Conservation (phyloP, 176 grass and related monocot genomes). For the Carex pumila region DNA sequence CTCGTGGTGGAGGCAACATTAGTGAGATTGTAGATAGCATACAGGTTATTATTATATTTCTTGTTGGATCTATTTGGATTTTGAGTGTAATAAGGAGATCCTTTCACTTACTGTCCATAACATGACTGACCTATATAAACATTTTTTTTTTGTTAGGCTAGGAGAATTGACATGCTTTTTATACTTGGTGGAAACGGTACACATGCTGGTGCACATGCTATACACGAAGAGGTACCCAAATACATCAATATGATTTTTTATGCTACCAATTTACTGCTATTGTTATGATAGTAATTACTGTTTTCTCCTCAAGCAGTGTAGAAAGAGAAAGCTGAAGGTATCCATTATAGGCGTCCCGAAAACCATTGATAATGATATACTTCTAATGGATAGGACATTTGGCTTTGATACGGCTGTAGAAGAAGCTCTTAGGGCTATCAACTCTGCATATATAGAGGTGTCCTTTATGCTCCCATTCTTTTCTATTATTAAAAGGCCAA, state of each 20-base stretch:
- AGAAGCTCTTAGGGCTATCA: constrained; percentile 90
- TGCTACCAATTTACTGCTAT: background rate
- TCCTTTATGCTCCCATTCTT: background rate
- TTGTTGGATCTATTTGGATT: background rate
- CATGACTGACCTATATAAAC: background rate
- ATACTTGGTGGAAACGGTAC: constrained; percentile 96
- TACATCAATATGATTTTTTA: constrained; percentile 6
- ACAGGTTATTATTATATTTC: constrained; percentile 41
- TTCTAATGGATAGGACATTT: constrained; percentile 96
- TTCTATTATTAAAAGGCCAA: background rate
- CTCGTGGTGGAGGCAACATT: constrained; percentile 74
- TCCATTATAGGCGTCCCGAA: constrained; percentile 86
- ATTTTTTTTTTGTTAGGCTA: constrained; percentile 54
- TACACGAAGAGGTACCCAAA: constrained; percentile 69
- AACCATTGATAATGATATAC: constrained; percentile 99
- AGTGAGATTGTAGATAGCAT: constrained; percentile 90
- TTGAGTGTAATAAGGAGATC: background rate
- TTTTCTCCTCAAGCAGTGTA: constrained; percentile 43
- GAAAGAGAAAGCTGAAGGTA: constrained; percentile 90
- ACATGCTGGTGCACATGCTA: constrained; percentile 88
- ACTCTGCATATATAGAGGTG: constrained; percentile 98
- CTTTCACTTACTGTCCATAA: background rate
- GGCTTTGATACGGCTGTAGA: constrained; percentile 98
- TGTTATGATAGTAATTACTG: background rate
- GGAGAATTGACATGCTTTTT: constrained; percentile 91